phyloP scores from a whole-genome alignment of 805 yeast genomes.

The Yamadazyma paraphyllophila region DNA sequence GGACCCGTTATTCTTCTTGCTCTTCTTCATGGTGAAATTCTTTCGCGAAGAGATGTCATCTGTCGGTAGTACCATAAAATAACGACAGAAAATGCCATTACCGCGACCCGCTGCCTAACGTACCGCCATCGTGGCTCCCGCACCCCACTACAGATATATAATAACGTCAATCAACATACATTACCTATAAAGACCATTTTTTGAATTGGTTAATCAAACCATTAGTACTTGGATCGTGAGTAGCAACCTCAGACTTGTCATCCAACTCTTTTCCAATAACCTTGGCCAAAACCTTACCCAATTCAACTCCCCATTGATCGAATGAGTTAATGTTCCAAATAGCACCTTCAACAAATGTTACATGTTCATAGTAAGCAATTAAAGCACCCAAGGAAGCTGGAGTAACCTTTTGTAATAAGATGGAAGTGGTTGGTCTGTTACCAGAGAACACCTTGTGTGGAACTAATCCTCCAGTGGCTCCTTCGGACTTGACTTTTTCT shows the following conservation, averaged over 20 bases:
- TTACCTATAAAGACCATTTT: conserved; percentile 52
- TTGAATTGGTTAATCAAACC: conserved; percentile 94
- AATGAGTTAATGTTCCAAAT: conserved; percentile 99
- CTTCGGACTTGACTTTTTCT: conserved; percentile 81
- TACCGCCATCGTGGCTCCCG: too few relatives aligned
- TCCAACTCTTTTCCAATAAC: conserved; percentile 88
- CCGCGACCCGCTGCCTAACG: too few relatives aligned
- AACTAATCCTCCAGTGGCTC: conserved; percentile 78
- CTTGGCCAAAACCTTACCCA: conserved; percentile 97
- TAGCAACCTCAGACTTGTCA: conserved; percentile 48
- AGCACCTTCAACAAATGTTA: conserved; percentile 98
- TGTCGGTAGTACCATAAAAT: too few relatives aligned
- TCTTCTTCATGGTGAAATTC: conserved; percentile 8
- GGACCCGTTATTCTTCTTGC: conserved; percentile 13
- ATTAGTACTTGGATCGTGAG: conserved; percentile 90
- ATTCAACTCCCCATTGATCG: conserved; percentile 99
- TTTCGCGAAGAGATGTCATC: conserved; percentile 1
- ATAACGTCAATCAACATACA: not conserved
- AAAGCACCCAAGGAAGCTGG: conserved; percentile 95
- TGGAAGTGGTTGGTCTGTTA: conserved; percentile 98
- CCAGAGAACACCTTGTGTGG: conserved; percentile 98
- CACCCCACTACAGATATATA: too few relatives aligned
- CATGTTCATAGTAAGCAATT: conserved; percentile 97
- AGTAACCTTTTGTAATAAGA: conserved; percentile 91
- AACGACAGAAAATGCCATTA: too few relatives aligned